Evolutionary conservation across 306 rosid genomes (phyloP).

Genomic region (Corylus heterophylla): DNA sequence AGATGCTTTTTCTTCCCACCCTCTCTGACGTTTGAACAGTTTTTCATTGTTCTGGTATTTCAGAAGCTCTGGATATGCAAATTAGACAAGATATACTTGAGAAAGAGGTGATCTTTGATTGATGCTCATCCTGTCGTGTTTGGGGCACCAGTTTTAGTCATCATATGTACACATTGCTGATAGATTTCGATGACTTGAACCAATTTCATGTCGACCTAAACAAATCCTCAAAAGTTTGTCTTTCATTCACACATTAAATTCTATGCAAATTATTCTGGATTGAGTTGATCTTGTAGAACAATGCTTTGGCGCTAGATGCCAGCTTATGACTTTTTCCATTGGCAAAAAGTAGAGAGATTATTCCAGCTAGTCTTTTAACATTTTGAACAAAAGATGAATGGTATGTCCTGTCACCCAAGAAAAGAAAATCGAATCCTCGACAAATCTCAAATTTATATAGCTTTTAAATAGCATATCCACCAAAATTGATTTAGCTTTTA

Average conservation of each 20-base stretch:
- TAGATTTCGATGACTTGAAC: not conserved
- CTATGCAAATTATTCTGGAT: not conserved
- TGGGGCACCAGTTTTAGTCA: not conserved
- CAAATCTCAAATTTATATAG: too few relatives aligned
- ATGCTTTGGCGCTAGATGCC: too few relatives aligned
- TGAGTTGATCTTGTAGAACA: not conserved
- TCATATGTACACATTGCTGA: not conserved
- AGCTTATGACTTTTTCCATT: too few relatives aligned
- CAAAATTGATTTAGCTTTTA: too few relatives aligned
- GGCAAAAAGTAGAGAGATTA: too few relatives aligned
- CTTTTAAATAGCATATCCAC: too few relatives aligned
- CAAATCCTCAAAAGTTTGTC: not conserved
- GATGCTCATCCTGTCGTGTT: slow-evolving; percentile 1
- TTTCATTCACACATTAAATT: not conserved
- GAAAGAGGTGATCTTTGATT: not conserved
- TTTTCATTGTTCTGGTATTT: slow-evolving; percentile 9
- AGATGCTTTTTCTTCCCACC: not conserved
- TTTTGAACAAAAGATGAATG: too few relatives aligned
- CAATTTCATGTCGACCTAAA: not conserved
- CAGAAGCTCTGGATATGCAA: slow-evolving; percentile 21
- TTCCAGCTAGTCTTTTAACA: too few relatives aligned
- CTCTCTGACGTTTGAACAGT: not conserved
- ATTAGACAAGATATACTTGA: not conserved
- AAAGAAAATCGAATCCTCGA: too few relatives aligned
- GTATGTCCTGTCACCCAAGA: too few relatives aligned